A percentile compares a stretch with the other conserved stretches of the same genome.
Conservation (phyloP, 108 stramenopile genomes). For the Aurantiochytrium sp. region DNA sequence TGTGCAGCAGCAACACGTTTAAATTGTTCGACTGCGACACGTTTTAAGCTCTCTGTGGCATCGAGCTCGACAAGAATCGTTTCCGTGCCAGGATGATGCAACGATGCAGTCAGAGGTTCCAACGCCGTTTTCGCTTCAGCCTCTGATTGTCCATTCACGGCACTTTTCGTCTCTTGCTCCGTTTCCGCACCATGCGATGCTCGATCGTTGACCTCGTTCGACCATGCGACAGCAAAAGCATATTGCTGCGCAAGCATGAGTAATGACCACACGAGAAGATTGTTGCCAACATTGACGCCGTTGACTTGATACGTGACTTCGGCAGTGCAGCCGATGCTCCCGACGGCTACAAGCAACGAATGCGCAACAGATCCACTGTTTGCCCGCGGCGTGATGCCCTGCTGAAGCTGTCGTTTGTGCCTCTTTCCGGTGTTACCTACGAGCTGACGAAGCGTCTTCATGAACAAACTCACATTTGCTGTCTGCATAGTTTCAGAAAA, state of each 20-base stretch:
- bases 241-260: conserved; percentile 8
- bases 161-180: neutral
- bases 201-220: neutral
- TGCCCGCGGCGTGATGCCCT: neutral
- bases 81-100: neutral
- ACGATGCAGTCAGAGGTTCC: too few species aligned
- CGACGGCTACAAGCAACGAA: neutral
- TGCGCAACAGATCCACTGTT: neutral
- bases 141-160: too few species aligned
- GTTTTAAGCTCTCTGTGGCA: neutral
- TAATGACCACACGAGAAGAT: neutral
- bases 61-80: neutral
- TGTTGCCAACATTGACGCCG: neutral
- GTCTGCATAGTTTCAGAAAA: neutral
- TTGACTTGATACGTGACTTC: neutral
- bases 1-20: neutral
- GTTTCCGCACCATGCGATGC: neutral
- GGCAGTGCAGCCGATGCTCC: neutral
- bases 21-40: neutral
- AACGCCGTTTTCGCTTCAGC: neutral
- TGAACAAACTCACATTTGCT: neutral
- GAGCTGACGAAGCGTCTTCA: neutral
- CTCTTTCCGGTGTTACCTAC: neutral
- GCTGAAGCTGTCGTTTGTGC: neutral
- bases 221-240: neutral